Evolutionary conservation across 148 eudicot genomes (phyloP).

Genomic region (Heliosperma pusillum): DNA sequence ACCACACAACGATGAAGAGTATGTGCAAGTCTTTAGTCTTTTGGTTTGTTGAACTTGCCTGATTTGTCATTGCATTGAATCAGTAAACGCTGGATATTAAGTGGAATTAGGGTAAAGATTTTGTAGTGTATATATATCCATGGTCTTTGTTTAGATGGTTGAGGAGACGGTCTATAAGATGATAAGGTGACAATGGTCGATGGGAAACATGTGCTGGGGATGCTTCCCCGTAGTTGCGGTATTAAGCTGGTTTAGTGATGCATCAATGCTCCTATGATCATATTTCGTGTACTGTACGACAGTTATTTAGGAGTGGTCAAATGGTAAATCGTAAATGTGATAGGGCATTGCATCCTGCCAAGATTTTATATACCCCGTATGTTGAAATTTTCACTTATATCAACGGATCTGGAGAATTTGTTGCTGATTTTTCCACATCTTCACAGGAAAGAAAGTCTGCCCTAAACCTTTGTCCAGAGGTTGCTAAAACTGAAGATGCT

Average conservation of each 20-base stretch:
- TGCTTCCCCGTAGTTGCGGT: background rate
- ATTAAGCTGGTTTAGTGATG: background rate
- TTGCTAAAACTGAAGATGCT: conserved; percentile 65
- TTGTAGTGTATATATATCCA: no score
- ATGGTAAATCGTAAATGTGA: background rate
- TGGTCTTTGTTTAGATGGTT: no score
- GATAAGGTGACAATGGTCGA: no score
- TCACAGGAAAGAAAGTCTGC: conserved; percentile 67
- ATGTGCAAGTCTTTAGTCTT: background rate
- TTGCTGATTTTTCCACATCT: conserved; percentile 8
- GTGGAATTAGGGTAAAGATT: no score
- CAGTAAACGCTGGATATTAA: background rate
- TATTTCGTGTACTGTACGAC: background rate
- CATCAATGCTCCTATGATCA: background rate
- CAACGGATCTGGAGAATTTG: background rate
- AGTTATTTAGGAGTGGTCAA: background rate
- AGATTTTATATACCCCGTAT: background rate
- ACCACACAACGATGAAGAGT: background rate
- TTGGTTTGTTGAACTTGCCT: background rate
- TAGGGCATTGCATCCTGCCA: background rate
- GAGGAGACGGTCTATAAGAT: no score
- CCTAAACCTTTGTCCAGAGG: conserved; percentile 59
- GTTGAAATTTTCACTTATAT: background rate
- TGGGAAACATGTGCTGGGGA: background rate
- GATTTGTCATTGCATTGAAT: background rate